Evolutionary conservation across 345 rosid species (phyloP).

Genomic region (Brassica carinata): DNA sequence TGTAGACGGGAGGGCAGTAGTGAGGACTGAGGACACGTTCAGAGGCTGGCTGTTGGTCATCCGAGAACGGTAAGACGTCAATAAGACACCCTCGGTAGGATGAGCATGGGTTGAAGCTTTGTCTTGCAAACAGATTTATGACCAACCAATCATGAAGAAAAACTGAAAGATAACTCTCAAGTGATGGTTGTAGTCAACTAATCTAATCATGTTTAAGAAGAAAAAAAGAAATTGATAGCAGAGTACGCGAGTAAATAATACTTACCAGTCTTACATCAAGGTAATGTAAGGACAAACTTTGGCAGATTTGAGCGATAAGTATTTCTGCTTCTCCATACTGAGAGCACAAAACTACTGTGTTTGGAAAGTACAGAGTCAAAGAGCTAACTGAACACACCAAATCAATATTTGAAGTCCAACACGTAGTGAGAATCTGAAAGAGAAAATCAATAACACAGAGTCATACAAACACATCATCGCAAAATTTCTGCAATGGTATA

Average conservation of each 20-base stretch:
- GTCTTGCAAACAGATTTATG: background rate
- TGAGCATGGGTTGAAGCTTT: background rate
- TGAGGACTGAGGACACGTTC: too few relatives aligned
- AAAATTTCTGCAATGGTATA: background rate
- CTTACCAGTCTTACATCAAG: too few relatives aligned
- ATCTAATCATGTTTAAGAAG: too few relatives aligned
- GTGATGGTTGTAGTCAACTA: too few relatives aligned
- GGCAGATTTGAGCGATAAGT: background rate
- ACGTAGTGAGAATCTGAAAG: background rate
- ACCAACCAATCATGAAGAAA: too few relatives aligned
- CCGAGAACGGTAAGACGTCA: background rate
- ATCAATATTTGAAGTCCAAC: background rate
- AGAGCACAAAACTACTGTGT: background rate
- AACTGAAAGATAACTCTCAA: too few relatives aligned
- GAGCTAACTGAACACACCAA: background rate
- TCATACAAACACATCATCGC: too few relatives aligned
- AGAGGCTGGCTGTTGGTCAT: too few relatives aligned
- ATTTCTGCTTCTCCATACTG: background rate
- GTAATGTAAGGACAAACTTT: too few relatives aligned
- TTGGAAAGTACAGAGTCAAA: background rate
- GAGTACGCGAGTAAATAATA: too few relatives aligned
- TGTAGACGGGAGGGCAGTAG: too few relatives aligned
- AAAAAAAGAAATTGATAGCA: too few relatives aligned
- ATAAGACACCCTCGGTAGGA: background rate
- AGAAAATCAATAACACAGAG: background rate